Evolutionary conservation across 1,139 yeast genomes (phyloP), one percentile per base, ranked within the genome.

Genomic region (Keqinozyma sinolaborantium): DNA sequence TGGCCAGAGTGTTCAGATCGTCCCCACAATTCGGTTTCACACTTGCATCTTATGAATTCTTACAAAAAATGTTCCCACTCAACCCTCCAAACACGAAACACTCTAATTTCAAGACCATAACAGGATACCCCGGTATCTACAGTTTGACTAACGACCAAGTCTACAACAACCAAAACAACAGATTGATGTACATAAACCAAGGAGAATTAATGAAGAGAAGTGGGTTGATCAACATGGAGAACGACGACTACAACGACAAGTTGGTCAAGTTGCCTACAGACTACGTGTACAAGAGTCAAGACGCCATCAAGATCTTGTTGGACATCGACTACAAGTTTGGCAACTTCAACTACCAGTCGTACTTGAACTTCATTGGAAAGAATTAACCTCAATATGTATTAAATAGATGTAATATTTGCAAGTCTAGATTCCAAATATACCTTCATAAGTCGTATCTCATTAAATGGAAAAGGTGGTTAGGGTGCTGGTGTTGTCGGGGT

Each of bases 21-120:
- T 88, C 97, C 3, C 98, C 98, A 13, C 98, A 92, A 61, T 92
- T 92, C 58, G 98, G 97, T 35, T 90, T 92, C 62, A 92, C 98
- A 9, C 74, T 92, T 49, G 98, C 97, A 10, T 92, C 96, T 18
- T 92, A 92, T 60, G 98, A 92, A 60, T 60, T 92, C 30, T 80
- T 92, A 58, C 73, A 69, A 47, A 65, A 49, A 38, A 44, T 66
- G 42, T 58, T 60, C 64, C 74, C 74, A 31, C 63, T 69, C 42
- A 62, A 62, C 42, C 74, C 73, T 32, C 71, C 74, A 34, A 53
- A 61, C 39, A 65, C 73, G 30, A 63, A 57, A 36, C 69, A 65
- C 35, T 67, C 73, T 20, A 66, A 62, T 44, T 69, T 66, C 46
- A 68, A 66, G 44, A 62, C 71, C 25, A 58, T 65, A 32, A 56